Conservation (phyloP, 176 grass and related monocot species). For the Luzula sylvatica region DNA sequence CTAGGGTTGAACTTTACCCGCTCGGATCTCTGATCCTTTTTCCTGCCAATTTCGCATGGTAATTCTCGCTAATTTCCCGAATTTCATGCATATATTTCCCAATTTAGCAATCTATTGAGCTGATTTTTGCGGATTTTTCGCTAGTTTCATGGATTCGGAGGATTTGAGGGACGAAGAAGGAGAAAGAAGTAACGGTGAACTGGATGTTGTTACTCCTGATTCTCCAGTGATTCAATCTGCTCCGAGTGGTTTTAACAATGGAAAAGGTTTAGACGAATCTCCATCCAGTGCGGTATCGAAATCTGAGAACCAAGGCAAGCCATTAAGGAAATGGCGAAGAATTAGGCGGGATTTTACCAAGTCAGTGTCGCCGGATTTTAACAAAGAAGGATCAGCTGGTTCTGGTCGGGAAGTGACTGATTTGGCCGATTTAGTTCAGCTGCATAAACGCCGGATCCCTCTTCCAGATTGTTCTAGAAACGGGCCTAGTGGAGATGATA, state of each 20-base stretch:
- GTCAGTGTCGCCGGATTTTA: conserved; percentile 14
- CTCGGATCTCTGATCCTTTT: conserved; percentile 19
- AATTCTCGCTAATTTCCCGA: conserved; percentile 6
- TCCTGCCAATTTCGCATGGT: background rate
- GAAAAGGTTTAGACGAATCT: conserved; percentile 1
- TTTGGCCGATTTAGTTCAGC: conserved; percentile 22
- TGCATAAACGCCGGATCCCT: conserved; percentile 38
- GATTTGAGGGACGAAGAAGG: background rate
- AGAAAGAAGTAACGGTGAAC: conserved; percentile 8
- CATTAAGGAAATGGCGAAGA: conserved; percentile 45
- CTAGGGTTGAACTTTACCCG: conserved; percentile 20
- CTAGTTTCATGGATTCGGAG: conserved; percentile 11
- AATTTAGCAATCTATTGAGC: background rate
- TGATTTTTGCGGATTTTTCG: background rate
- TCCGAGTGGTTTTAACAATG: background rate
- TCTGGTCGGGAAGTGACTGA: background rate
- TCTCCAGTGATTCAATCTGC: background rate
- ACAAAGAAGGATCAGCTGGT: background rate
- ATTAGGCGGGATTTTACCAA: conserved; percentile 28
- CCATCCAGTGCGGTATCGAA: background rate
- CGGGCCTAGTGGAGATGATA: conserved; percentile 12
- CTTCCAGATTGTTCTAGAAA: conserved; percentile 16
- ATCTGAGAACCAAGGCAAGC: conserved; percentile 11
- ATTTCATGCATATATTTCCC: conserved; percentile 5
- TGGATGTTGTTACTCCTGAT: background rate